Evolutionary conservation across 2,329 filamentous ascomycete species (phyloP).

Genomic region (Fusarium humuli): DNA sequence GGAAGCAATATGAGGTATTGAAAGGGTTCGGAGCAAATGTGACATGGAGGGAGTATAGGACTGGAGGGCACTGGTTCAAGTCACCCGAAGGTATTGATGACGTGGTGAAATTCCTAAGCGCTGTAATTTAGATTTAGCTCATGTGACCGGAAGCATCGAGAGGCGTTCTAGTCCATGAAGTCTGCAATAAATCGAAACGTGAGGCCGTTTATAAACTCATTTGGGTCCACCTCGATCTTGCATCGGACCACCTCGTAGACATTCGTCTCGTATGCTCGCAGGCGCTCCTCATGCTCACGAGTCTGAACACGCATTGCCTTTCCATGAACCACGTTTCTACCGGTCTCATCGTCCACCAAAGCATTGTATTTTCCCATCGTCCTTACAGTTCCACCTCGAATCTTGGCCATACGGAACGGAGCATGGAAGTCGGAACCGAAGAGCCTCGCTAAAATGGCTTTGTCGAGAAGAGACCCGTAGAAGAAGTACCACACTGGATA

Average conservation of each 20-base stretch:
- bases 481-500: not conserved
- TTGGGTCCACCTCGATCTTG: not conserved
- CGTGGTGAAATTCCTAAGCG: conserved; percentile 50
- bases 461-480: not conserved
- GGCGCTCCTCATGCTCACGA: not conserved
- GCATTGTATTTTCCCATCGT: not conserved
- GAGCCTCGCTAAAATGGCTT: not conserved
- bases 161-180: not conserved
- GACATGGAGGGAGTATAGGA: conserved; percentile 56
- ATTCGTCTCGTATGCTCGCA: not conserved
- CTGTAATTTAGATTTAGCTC: not conserved
- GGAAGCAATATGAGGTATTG: conserved; percentile 52
- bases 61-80: conserved; percentile 60
- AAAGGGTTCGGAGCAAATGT: conserved; percentile 54
- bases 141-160: not conserved
- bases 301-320: not conserved
- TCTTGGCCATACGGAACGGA: not conserved
- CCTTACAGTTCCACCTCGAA: not conserved
- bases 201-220: not conserved
- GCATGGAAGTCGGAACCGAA: not conserved
- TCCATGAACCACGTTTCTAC: not conserved
- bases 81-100: conserved; percentile 59
- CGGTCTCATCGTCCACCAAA: not conserved
- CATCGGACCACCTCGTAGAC: not conserved
- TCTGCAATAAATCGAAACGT: not conserved